Base-by-base conservation (phyloP, 352 stramenopile species). In the Phytophthora foliorum region DNA sequence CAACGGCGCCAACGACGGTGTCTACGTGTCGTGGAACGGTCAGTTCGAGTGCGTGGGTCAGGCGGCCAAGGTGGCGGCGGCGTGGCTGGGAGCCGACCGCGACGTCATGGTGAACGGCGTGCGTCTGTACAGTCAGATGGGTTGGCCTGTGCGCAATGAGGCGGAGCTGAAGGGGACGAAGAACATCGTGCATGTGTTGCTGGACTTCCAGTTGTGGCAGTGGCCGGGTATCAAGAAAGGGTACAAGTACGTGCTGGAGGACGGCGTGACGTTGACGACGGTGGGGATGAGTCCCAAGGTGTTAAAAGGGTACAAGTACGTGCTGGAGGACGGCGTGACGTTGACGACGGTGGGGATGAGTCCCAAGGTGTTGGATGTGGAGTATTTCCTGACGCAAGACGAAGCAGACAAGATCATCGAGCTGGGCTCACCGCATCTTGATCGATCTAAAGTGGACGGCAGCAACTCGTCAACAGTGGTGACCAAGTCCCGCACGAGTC, bases 141-240 rank as follows among this genome's bases (percentile, higher is more conserved):
- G 86, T 0, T 71, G 77, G 22, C 67, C 88, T 0, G 81, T 94
- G 45, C 81, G 79, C 38, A 86, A 76, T 25, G 63, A 59, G 14
- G 49, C 41, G 29, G 83, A 93, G 11, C 70, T 95, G 54, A 58
- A 29, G n/a, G 74, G 73, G 8, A 76, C 81, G 14, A 80, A 81
- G 39, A 80, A 86, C 45, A 85, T 91, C 9, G 85, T 92, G 27
- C 86, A 95, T 52, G 73, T 95, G 25, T 52, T 95, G 63, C 58
- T 95, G 48, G 88, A 95, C 54, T 94, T 92, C 69, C 86, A 95
- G 71, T 60, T 92, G 57, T 95, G 88, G 88, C 75, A 90, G 16
- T 95, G 88, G 88, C 88, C 88, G 1, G 88, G 86, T 45, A 94
- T 95, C 64, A 76, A 88, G 66, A 88, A 90, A 50, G 88, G 88